A percentile compares a stretch with the other conserved stretches of the same genome.
Conservation (phyloP, 257 asterid genomes). For the Galeopsis tetrahit region DNA sequence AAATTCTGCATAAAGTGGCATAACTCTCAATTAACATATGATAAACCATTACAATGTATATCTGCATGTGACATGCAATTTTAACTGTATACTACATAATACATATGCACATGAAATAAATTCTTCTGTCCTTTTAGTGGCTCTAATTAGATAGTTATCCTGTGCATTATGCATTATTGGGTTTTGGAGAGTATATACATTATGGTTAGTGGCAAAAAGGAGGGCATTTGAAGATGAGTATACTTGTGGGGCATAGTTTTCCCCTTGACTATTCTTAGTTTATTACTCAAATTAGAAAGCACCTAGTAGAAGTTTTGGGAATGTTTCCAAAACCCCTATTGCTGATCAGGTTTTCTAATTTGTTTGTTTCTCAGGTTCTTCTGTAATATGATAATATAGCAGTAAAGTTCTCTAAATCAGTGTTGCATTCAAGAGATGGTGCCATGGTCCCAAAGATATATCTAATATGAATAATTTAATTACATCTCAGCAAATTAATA, state of each 20-base stretch:
- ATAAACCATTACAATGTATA: constrained; percentile 15
- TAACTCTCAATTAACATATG: constrained; percentile 15
- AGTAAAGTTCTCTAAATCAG: constrained; percentile 1
- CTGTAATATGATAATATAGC: background rate
- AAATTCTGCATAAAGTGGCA: constrained; percentile 17
- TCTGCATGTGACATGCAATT: constrained; percentile 13
- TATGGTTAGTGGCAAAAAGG: background rate
- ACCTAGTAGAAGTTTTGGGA: background rate
- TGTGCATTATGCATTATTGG: background rate
- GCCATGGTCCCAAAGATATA: constrained; percentile 2
- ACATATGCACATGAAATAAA: constrained; percentile 21
- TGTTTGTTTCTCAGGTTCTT: constrained; percentile 13
- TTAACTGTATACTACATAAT: background rate
- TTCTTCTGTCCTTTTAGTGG: background rate
- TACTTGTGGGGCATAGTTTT: background rate
- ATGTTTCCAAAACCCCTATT: background rate
- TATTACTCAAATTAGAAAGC: constrained; percentile 1
- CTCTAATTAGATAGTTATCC: constrained; percentile 9
- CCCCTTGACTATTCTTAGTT: background rate
- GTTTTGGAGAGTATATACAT: background rate
- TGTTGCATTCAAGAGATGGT: background rate
- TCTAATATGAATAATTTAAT: background rate
- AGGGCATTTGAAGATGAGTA: background rate
- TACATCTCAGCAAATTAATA: background rate
- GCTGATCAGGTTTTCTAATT: background rate